Base-by-base conservation (phyloP, 2,329 filamentous ascomycete species). In the Nemania diffusa region DNA sequence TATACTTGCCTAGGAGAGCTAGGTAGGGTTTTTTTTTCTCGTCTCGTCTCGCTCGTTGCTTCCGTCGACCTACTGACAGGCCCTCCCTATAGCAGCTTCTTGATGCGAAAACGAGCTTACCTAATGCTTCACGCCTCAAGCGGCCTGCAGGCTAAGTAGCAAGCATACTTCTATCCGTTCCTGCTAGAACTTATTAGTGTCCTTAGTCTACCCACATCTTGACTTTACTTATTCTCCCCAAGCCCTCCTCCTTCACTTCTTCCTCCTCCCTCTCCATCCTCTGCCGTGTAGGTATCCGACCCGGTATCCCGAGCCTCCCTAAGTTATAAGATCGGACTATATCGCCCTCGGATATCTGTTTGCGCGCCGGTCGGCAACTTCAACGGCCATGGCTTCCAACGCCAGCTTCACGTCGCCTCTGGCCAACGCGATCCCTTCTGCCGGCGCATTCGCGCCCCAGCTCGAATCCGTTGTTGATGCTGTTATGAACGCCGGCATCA, bases 391-490 rank as follows among this genome's bases (percentile, higher is more conserved):
- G 85, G 84, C 84, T 73, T 81, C 87, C 74, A 91, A 91, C 79
- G 87, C 87, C 74, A 77, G 74, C 79, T 90, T 93, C 74, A 86
- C 87, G 75, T 93, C 91, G 78, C 88, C 90, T 56, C 79, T 90
- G 78, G 90, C 90, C 69, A 87, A 86, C 78, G 84, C 88, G 75
- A 87, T 83, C 73, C 80, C 83, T 70, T 80, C 79, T 67, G 79
- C 80, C 65, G 81, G 82, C 70, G 80, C 79, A 66, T 79, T 91
- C 58, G 84, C 86, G 53, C 83, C 86, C 50, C 85, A 87, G 72
- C 77, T 91, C 70, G 84, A 87, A 73, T 80, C 81, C 83, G 75
- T 84, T 81, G 75, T 90, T 81, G 83, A 86, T 76, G 75, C 80
- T 80, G 74, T 89, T 72, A 83, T 88, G 73, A 87, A 87, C 65